Evolutionary conservation across 805 yeast species (phyloP), one percentile per base, ranked within the genome.

Genomic region (Yarrowia sp.): DNA sequence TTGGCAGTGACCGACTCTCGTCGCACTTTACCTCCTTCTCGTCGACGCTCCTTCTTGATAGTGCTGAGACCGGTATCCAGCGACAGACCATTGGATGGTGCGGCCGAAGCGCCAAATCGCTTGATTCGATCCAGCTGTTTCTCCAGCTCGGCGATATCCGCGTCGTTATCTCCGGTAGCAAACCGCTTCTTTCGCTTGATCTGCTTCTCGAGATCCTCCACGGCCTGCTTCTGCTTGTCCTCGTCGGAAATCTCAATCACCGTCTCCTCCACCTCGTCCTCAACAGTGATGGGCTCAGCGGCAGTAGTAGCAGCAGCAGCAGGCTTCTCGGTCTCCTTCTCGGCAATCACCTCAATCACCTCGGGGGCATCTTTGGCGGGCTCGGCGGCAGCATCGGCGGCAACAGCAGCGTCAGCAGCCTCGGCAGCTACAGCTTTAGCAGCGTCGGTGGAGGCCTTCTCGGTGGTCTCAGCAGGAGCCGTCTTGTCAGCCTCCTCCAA

Each of bases 171-270:
- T 22, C 67, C 70, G 67, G 81, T 83, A 22, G 93, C 95, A 71
- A 92, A 92, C 74, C 90, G 89, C 72, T 84, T 84, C 15, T 92
- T 88, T 71, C 98, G 83, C 58, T 79, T 79, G 65, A 91, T 81
- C 73, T 88, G 88, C 71, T 84, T 85, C 66, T 80, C 82, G 70
- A 92, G 79, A 60, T 87, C 82, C 22, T 84, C 89, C 64, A 90
- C 76, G 0, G 92, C 92, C 66, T 83, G 79, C 44, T 81, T 82
- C 71, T 87, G 87, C 69, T 88, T 81, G 51, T 65, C 33, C 68
- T 68, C 58, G 69, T 67, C 17, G 63, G 66, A 77, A 69, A 84
- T 74, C 64, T 79, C 65, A 11, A 68, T 71, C 15, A 45, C 68
- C 9, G 64, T 47, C 38, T 65, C 72, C 14, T 55, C 62, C 6